Percentiles rank a stretch among this genome's conserved stretches.
Conservation (phyloP, 352 stramenopile species). For the Phytophthora pinifolia region DNA sequence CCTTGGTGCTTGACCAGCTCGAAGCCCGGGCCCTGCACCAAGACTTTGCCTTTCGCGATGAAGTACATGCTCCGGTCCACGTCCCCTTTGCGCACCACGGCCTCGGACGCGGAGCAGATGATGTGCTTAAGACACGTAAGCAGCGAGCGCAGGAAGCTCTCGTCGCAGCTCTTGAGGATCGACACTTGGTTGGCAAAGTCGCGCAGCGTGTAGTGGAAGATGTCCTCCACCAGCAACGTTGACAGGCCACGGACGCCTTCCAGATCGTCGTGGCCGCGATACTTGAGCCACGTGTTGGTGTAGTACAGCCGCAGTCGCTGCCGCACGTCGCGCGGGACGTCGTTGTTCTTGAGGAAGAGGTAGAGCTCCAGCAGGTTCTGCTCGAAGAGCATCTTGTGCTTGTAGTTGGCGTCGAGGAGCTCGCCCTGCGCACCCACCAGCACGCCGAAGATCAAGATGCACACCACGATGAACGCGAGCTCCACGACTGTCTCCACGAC, state of each 20-base stretch:
- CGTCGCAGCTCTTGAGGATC: slow-evolving; percentile 68
- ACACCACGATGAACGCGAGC: slow-evolving; percentile 58
- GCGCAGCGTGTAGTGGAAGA: slow-evolving; percentile 67
- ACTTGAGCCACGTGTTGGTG: slow-evolving; percentile 70
- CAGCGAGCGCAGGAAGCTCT: slow-evolving; percentile 62
- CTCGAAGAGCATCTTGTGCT: slow-evolving; percentile 70
- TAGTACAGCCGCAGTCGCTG: slow-evolving; percentile 63
- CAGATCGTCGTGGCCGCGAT: slow-evolving; percentile 60
- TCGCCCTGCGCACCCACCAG: slow-evolving; percentile 61
- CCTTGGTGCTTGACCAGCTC: slow-evolving; percentile 74
- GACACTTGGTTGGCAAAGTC: slow-evolving; percentile 57
- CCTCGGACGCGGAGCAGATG: slow-evolving; percentile 60
- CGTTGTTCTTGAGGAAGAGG: slow-evolving; percentile 57
- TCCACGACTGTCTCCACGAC: slow-evolving; percentile 57
- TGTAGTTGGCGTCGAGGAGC: slow-evolving; percentile 64
- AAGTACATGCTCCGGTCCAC: slow-evolving; percentile 80
- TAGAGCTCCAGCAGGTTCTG: slow-evolving; percentile 67
- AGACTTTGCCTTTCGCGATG: slow-evolving; percentile 58
- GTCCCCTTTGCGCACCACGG: slow-evolving; percentile 66
- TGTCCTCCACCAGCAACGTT: slow-evolving; percentile 62
- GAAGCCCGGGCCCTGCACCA: slow-evolving; percentile 62
- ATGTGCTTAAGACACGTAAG: slow-evolving; percentile 66
- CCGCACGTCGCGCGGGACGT: slow-evolving; percentile 50
- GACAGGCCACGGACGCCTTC: slow-evolving; percentile 60
- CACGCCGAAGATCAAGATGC: slow-evolving; percentile 74